These are phyloP conservation scores for Phylloboletellus chloephorus DNA, from an alignment of 1,284 basidiomycete species.

Conservation along the genomic window DNA sequence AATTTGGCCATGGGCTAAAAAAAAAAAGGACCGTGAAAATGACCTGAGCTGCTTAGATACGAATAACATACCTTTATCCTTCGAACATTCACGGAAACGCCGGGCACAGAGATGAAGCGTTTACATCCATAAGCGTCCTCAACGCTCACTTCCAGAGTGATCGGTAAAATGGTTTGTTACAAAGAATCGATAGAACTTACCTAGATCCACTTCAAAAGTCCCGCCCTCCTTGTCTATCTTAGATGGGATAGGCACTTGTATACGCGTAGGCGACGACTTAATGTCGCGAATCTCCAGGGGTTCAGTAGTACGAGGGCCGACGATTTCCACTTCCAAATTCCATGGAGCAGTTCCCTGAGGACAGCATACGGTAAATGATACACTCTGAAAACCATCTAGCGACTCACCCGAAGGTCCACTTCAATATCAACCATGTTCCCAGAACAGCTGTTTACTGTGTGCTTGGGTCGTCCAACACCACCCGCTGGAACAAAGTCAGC, in stretches of 20 bases:
- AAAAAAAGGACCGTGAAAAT: constrained; percentile 4
- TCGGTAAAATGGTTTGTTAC: constrained; percentile 2
- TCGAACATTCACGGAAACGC: constrained; percentile 86
- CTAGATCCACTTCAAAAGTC: constrained; percentile 74
- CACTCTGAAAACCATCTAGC: background rate
- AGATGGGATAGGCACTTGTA: constrained; percentile 65
- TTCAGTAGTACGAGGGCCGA: constrained; percentile 62
- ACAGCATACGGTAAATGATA: background rate
- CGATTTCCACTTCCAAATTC: constrained; percentile 75
- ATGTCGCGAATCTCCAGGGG: constrained; percentile 54
- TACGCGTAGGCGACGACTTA: constrained; percentile 47
- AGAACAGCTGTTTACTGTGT: constrained; percentile 66
- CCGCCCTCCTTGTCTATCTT: constrained; percentile 69
- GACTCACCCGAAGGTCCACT: constrained; percentile 67
- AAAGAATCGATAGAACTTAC: constrained; percentile 35
- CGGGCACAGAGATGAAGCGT: constrained; percentile 69
- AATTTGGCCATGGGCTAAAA: constrained; percentile 81
- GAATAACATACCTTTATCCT: constrained; percentile 59
- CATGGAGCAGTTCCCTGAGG: constrained; percentile 83
- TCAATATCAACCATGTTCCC: constrained; percentile 70
- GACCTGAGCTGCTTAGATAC: background rate
- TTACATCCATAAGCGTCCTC: constrained; percentile 90
- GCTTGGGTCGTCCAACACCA: constrained; percentile 42
- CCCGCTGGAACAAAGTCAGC: constrained; percentile 61
- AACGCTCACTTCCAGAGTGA: constrained; percentile 56